Percentiles rank a stretch among this genome's conserved stretches.
Evolutionary conservation across 768 basidiomycete genomes (phyloP).

Genomic region (Psilocybe cyanescens): DNA sequence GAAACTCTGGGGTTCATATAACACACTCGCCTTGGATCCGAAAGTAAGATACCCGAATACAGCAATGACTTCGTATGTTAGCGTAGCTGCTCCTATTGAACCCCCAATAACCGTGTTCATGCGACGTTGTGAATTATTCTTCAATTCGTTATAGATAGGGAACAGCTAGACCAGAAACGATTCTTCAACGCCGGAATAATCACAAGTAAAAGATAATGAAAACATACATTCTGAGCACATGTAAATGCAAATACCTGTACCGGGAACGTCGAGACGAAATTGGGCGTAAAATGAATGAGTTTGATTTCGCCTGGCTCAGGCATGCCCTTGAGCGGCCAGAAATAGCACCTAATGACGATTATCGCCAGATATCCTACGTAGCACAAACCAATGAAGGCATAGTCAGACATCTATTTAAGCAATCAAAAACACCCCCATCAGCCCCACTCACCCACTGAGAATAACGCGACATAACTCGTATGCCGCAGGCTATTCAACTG

Average conservation of each 20-base stretch:
- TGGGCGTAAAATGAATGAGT: constrained; percentile 74
- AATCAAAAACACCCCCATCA: neutral
- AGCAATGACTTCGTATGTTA: constrained; percentile 89
- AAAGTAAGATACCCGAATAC: constrained; percentile 93
- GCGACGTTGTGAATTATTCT: constrained; percentile 74
- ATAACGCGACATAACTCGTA: constrained; percentile 90
- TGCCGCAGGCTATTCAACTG: constrained; percentile 85
- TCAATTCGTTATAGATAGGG: constrained; percentile 92
- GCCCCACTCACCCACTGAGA: constrained; percentile 75
- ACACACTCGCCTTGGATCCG: constrained; percentile 69
- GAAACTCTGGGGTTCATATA: neutral
- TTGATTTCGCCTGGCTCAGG: constrained; percentile 67
- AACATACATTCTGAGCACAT: constrained; percentile 86
- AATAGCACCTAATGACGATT: constrained; percentile 83
- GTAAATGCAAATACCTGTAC: constrained; percentile 94
- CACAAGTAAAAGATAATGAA: constrained; percentile 4
- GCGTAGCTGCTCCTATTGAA: constrained; percentile 82
- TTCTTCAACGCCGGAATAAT: constrained; percentile 1
- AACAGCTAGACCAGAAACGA: constrained; percentile 62
- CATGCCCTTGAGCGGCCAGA: constrained; percentile 71
- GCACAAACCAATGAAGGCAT: neutral
- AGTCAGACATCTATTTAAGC: neutral
- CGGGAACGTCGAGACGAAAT: constrained; percentile 85
- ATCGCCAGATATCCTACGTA: constrained; percentile 73
- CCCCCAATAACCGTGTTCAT: constrained; percentile 89